Evolutionary conservation across 2,329 filamentous ascomycete species (phyloP), one percentile per base, ranked within the genome.

Genomic region (Didymella pinodella): DNA sequence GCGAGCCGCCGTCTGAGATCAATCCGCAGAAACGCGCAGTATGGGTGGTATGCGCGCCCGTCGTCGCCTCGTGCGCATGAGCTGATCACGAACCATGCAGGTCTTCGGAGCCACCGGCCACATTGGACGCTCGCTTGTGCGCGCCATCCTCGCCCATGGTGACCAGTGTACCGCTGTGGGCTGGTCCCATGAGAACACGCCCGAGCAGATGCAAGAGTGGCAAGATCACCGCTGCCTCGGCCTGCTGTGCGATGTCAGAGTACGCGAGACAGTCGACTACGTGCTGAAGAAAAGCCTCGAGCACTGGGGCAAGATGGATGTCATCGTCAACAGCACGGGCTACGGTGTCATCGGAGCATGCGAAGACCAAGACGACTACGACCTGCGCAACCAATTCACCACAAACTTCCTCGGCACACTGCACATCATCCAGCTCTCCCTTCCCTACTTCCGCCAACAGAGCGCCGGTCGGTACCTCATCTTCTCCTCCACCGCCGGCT

Each of bases 61-160:
- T 54, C 54, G 18, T 26, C 25, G 22, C 18, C n/a, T 25, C 16
- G 7, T 34, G 28, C 48, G 18, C 46, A 46, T 48, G 54, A 54
- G 45, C 36, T 59, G 14, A 69, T 50, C 12, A 22, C 32, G 32
- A 45, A 41, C 28, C 12, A 20, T 18, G 18, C 48, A 71, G 92
- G 83, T 98, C 54, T 99, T 97, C 78, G 95, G 95, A 48, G 93
- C 92, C 48, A 97, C 93, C n/a, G 95, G 95, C 55, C 95, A 99
- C 72, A 96, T 98, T 84, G 95, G 95, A 59, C 89, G 92, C 51
- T 96, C 91, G 7, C 86, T 98, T 20, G 91, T 94, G 59, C 94
- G 95, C 71, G 88, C 86, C 54, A 92, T 91, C 16, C 84, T 98
- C 22, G 83, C 86, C 16, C 90, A 92, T 68, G 90, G 90, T 67